Base-by-base conservation (phyloP, 192 early-diverging fungal genomes). In the Kappamyces sp. region DNA sequence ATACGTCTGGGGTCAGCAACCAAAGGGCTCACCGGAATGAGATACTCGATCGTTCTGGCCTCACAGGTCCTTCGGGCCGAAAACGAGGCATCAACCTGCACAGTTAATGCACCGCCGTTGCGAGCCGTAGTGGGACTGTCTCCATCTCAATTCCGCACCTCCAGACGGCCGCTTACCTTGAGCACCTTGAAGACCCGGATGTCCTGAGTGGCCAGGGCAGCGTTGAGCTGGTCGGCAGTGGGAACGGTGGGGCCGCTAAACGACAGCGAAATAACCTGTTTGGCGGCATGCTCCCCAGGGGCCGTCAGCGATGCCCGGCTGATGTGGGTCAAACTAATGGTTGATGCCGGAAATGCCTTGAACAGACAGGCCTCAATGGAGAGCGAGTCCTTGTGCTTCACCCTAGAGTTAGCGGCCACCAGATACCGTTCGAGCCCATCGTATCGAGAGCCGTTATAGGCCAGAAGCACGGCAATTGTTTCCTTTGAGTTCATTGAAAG, bases 61-160 rank as follows among this genome's bases (percentile, higher is more conserved):
- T 78, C 76, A 59, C 76, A 78, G 41, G 70, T 75, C 4, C 71
- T 49, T 9, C 76, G 47, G 38, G 76, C 76, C 1, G 76, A 78
- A 48, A 78, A 78, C 49, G 40, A 12, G 23, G 37, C 40, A 3
- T 61, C 60, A 15, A 51, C 46, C 2, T 51, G 23, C 23, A 23
- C 23, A 23, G 23, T 23, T 23, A 23, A 23, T 23, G 23, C 23
- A 23, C 23, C 23, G 23, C 23, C 23, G 23, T 23, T 23, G 23
- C 23, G 23, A 23, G 23, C 23, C 0, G 23, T 23, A 23, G 23
- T 23, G 23, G 23, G 23, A 23, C 23, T 23, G 23, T 23, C 23
- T 23, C 23, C 23, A 23, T 23, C 23, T 23, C 23, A 23, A 23
- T 23, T 23, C 23, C 23, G 23, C 23, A 23, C 23, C 23, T 23